These are phyloP conservation scores for Stephanodiscus triporus DNA, from an alignment of 108 stramenopile genomes.

Conservation along the genomic window DNA sequence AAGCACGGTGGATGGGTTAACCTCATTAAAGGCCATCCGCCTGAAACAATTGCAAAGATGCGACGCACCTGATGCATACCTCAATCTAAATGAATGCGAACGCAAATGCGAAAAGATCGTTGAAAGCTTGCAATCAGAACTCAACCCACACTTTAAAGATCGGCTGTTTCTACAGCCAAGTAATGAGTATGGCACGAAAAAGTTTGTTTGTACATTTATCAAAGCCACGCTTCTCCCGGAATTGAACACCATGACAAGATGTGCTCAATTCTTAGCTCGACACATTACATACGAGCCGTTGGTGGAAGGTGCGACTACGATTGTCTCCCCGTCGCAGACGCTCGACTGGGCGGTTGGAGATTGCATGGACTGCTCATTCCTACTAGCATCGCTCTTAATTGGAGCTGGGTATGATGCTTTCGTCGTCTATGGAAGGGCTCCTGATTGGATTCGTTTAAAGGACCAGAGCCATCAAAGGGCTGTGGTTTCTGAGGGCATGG, in stretches of 20 bases:
- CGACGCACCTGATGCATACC: constrained; percentile 7
- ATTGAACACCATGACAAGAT: constrained; percentile 59
- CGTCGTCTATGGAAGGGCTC: constrained; percentile 70
- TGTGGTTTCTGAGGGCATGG: constrained; percentile 3
- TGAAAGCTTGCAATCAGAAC: constrained; percentile 5
- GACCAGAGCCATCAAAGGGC: constrained; percentile 27
- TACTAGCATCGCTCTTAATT: constrained; percentile 64
- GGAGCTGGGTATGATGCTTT: constrained; percentile 87
- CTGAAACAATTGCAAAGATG: constrained; percentile 9
- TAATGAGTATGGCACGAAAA: constrained; percentile 54
- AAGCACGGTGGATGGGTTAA: background rate
- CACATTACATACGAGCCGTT: constrained; percentile 82
- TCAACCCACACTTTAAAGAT: constrained; percentile 23
- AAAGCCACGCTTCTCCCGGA: constrained; percentile 77
- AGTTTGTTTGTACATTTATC: constrained; percentile 76
- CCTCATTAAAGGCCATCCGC: constrained; percentile 21
- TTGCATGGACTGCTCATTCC: constrained; percentile 65
- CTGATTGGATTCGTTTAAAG: constrained; percentile 41
- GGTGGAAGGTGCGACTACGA: constrained; percentile 24
- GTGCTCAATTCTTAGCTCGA: constrained; percentile 61
- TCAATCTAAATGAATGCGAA: constrained; percentile 10
- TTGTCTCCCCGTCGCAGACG: constrained; percentile 53
- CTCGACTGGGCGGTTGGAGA: constrained; percentile 71
- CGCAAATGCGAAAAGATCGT: constrained; percentile 10
- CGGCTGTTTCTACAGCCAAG: constrained; percentile 26